Evolutionary conservation across 1,139 yeast genomes (phyloP).

Genomic region (Yamadazyma atlantica): DNA sequence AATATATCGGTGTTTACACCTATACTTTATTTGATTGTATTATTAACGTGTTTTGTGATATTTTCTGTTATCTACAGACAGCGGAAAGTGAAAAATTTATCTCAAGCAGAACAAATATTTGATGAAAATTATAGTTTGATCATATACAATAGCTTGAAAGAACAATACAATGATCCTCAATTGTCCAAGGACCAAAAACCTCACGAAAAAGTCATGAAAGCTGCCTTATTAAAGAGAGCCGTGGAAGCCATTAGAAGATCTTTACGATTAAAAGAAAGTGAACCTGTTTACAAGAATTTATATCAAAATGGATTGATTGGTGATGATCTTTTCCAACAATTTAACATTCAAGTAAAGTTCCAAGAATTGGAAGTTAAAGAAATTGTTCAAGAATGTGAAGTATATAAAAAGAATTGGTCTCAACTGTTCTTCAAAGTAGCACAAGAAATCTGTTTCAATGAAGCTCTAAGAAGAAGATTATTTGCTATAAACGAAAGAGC

Average conservation of each 20-base stretch:
- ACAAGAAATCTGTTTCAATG: constrained; percentile 89
- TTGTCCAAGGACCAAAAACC: constrained; percentile 50
- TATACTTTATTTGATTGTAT: constrained; percentile 69
- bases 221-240: constrained; percentile 77
- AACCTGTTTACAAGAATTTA: constrained; percentile 63
- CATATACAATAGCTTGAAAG: constrained; percentile 60
- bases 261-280: constrained; percentile 69
- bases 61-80: constrained; percentile 74
- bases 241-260: constrained; percentile 70
- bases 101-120: constrained; percentile 67
- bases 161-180: constrained; percentile 40
- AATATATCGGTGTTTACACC: constrained; percentile 85
- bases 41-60: constrained; percentile 67
- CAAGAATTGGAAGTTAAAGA: constrained; percentile 81
- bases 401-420: constrained; percentile 77
- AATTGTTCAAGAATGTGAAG: constrained; percentile 74
- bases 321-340: constrained; percentile 82
- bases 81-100: constrained; percentile 53
- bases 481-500: constrained; percentile 60
- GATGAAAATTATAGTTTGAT: constrained; percentile 66
- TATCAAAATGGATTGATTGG: constrained; percentile 91
- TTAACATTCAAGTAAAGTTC: constrained; percentile 71
- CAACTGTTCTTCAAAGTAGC: constrained; percentile 74
- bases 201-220: constrained; percentile 79
- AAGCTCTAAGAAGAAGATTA: constrained; percentile 82